These are phyloP conservation scores for Lachnellula willkommii DNA, from an alignment of 2,329 filamentous ascomycete species.

Conservation along the genomic window DNA sequence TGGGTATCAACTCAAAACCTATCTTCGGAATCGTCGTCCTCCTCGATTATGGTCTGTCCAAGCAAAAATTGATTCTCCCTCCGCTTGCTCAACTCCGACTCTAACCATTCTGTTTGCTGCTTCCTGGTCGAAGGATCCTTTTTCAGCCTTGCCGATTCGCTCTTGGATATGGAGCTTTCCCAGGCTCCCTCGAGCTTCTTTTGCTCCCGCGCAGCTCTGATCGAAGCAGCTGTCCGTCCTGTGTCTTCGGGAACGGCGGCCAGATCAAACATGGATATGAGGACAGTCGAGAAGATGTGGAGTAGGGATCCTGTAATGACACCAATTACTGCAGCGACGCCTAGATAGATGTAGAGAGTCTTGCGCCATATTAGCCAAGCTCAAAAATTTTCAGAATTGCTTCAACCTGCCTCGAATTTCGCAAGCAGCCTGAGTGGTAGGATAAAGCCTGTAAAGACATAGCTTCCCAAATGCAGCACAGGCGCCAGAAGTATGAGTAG, in stretches of 20 bases:
- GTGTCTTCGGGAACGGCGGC: constrained; percentile 20
- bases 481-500: constrained; percentile 22
- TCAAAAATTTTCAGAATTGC: not conserved
- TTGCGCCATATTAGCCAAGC: constrained; percentile 22
- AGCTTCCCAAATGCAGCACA: constrained; percentile 24
- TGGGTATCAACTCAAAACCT: constrained; percentile 17
- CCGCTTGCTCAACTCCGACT: constrained; percentile 21
- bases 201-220: constrained; percentile 22
- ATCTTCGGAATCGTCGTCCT: constrained; percentile 55
- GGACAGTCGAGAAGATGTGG: constrained; percentile 48
- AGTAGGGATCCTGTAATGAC: constrained; percentile 55
- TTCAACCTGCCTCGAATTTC: constrained; percentile 28
- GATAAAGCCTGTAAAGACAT: constrained; percentile 16
- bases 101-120: constrained; percentile 27
- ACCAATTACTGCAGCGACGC: constrained; percentile 64
- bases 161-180: constrained; percentile 13
- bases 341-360: constrained; percentile 48
- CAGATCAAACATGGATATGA: constrained; percentile 48
- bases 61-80: constrained; percentile 43
- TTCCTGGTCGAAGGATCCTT: constrained; percentile 16
- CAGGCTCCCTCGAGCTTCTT: constrained; percentile 24
- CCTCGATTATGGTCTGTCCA: constrained; percentile 65
- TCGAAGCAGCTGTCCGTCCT: constrained; percentile 21
- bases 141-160: constrained; percentile 9
- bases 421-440: constrained; percentile 26